A percentile compares a stretch with the other conserved stretches of the same genome.
These are phyloP conservation scores for Colletotrichum sp. DNA, from an alignment of 2,329 filamentous ascomycete species.

Conservation along the genomic window DNA sequence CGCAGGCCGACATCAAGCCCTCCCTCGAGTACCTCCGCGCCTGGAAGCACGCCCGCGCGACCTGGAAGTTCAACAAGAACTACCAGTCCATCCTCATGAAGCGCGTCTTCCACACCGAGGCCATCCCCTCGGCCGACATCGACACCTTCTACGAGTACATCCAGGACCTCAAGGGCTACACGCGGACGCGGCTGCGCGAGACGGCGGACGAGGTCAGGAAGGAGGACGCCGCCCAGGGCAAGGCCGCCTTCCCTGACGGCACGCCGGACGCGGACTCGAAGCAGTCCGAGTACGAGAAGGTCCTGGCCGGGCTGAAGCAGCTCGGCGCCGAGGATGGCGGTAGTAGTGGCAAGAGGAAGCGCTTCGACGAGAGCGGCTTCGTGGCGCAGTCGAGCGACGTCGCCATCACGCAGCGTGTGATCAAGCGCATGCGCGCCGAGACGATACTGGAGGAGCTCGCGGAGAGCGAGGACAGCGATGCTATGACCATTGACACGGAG, in stretches of 20 bases:
- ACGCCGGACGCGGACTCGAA: slow-evolving; percentile 54
- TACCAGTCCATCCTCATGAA: slow-evolving; percentile 86
- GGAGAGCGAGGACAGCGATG: slow-evolving; percentile 48
- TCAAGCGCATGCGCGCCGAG: slow-evolving; percentile 69
- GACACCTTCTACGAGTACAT: slow-evolving; percentile 78
- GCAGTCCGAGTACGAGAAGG: slow-evolving; percentile 60
- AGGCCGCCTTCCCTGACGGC: slow-evolving; percentile 53
- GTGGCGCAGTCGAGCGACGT: slow-evolving; percentile 54
- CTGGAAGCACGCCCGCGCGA: slow-evolving; percentile 72
- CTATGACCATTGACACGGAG: slow-evolving; percentile 27
- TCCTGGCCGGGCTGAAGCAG: slow-evolving; percentile 55
- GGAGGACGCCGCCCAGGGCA: slow-evolving; percentile 56
- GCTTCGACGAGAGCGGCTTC: slow-evolving; percentile 59
- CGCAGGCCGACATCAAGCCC: slow-evolving; percentile 55
- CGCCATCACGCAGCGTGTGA: slow-evolving; percentile 58
- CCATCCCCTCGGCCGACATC: slow-evolving; percentile 74
- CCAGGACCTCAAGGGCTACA: slow-evolving; percentile 76
- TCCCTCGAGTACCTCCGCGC: slow-evolving; percentile 79
- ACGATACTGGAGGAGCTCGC: slow-evolving; percentile 61
- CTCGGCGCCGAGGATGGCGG: slow-evolving; percentile 36
- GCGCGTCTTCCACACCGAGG: slow-evolving; percentile 75
- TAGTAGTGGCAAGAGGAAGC: slow-evolving; percentile 50
- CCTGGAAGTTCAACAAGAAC: slow-evolving; percentile 98
- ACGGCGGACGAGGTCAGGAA: slow-evolving; percentile 66
- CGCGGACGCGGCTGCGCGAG: slow-evolving; percentile 71